Evolutionary conservation across 306 rosid genomes (phyloP).

Genomic region (Ammopiptanthus mongolicus): DNA sequence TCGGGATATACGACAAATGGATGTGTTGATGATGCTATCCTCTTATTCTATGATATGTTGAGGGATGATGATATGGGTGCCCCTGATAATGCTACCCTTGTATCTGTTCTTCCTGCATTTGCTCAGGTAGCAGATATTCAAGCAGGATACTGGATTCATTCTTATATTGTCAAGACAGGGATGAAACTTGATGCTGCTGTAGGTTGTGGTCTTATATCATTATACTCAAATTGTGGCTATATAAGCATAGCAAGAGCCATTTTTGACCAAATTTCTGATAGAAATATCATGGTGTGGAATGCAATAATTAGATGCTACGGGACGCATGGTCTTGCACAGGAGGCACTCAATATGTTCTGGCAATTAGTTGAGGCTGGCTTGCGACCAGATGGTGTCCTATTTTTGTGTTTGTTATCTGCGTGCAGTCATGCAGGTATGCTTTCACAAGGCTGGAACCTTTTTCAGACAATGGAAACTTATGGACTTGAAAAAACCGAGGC

Average conservation of each 20-base stretch:
- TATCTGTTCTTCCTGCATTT: constrained; percentile 58
- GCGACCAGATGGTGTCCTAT: constrained; percentile 45
- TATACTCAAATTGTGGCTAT: constrained; percentile 64
- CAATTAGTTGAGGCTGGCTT: constrained; percentile 40
- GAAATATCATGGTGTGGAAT: constrained; percentile 49
- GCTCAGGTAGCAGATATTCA: constrained; percentile 47
- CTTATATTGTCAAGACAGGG: constrained; percentile 52
- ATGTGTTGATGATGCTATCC: constrained; percentile 40
- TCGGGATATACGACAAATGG: constrained; percentile 57
- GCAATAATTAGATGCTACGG: constrained; percentile 77
- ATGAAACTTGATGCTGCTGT: constrained; percentile 48
- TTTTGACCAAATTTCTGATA: constrained; percentile 40
- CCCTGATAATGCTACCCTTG: constrained; percentile 62
- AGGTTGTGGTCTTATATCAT: constrained; percentile 61
- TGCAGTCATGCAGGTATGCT: constrained; percentile 79
- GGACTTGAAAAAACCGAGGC: constrained; percentile 50
- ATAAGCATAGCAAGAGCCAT: constrained; percentile 49
- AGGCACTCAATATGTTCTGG: constrained; percentile 54
- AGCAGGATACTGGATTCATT: constrained; percentile 70
- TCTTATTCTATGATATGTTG: constrained; percentile 45
- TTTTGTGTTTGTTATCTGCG: constrained; percentile 56
- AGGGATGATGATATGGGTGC: constrained; percentile 23
- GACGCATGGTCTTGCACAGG: constrained; percentile 54
- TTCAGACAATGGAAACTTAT: constrained; percentile 48
- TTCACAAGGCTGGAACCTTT: constrained; percentile 50